These are phyloP conservation scores for Apiotrichum brassicae DNA, from an alignment of 1,284 basidiomycete genomes.

Conservation along the genomic window DNA sequence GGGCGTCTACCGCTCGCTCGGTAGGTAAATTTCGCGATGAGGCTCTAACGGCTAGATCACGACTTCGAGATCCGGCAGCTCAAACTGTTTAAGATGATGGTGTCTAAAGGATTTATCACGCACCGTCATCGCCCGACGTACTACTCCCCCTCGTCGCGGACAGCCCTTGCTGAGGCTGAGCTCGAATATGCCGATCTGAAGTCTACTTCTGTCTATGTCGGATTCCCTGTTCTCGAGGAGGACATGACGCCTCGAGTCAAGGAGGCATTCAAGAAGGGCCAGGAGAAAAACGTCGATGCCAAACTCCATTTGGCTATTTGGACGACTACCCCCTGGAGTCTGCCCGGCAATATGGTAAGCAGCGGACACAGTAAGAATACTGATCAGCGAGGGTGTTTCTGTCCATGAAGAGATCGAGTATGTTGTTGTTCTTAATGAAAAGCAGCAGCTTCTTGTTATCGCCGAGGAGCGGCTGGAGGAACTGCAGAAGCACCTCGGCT, in stretches of 20 bases:
- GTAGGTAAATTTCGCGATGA: constrained; percentile 47
- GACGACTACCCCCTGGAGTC: constrained; percentile 98
- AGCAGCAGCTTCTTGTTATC: constrained; percentile 55
- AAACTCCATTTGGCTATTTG: constrained; percentile 70
- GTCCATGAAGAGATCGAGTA: constrained; percentile 72
- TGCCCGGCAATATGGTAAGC: constrained; percentile 87
- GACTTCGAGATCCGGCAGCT: constrained; percentile 86
- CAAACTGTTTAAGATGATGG: constrained; percentile 80
- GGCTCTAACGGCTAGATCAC: constrained; percentile 55
- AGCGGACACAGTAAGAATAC: constrained; percentile 54
- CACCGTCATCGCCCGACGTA: constrained; percentile 85
- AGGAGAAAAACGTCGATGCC: constrained; percentile 1
- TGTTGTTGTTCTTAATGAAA: constrained; percentile 52
- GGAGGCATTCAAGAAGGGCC: constrained; percentile 17
- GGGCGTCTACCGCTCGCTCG: constrained; percentile 81
- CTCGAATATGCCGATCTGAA: constrained; percentile 84
- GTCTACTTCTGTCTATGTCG: constrained; percentile 81
- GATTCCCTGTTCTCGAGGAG: constrained; percentile 55
- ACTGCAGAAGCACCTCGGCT: constrained; percentile 55
- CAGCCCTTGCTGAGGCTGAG: constrained; percentile 93
- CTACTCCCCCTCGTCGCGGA: constrained; percentile 90
- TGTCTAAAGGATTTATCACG: constrained; percentile 68
- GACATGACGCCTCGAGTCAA: constrained; percentile 34
- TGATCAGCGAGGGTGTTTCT: constrained; percentile 64
- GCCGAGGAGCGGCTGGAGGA: constrained; percentile 61